These are phyloP conservation scores for Apiotrichum mycotoxinovorans DNA, from an alignment of 1,284 basidiomycete genomes.

Conservation along the genomic window DNA sequence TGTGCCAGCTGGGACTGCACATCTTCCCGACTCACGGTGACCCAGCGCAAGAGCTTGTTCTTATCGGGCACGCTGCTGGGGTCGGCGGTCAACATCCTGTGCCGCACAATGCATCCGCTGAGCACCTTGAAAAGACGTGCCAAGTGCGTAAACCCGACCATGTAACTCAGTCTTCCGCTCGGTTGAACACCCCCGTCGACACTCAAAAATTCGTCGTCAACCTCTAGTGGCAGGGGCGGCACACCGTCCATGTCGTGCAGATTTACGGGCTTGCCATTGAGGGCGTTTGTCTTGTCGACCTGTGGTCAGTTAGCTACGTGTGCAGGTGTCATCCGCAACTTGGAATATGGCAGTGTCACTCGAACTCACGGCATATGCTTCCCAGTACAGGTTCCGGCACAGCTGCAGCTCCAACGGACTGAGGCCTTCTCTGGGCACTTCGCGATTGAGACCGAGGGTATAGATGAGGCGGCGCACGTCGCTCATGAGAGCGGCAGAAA, in stretches of 20 bases:
- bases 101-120: conserved; percentile 25
- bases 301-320: conserved; percentile 3
- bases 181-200: conserved; percentile 8
- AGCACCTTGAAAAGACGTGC: conserved; percentile 23
- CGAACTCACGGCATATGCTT: conserved; percentile 17
- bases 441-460: conserved; percentile 20
- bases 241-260: conserved; percentile 22
- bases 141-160: conserved; percentile 22
- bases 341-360: too few relatives aligned
- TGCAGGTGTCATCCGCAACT: too few relatives aligned
- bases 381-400: conserved; percentile 26
- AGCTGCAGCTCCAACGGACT: conserved; percentile 23
- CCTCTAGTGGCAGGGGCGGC: conserved; percentile 25
- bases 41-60: not conserved
- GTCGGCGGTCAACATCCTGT: conserved; percentile 19
- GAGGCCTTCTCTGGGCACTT: conserved; percentile 11
- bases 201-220: conserved; percentile 26
- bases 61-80: conserved; percentile 10
- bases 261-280: conserved; percentile 22
- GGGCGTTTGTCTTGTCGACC: conserved; percentile 24
- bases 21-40: not conserved
- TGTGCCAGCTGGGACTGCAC: conserved; percentile 12
- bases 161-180: conserved; percentile 13
- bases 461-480: conserved; percentile 25
- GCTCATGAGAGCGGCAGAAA: conserved; percentile 16